phyloP scores from a whole-genome alignment of 306 rosid species.

The Cucumis melo region DNA sequence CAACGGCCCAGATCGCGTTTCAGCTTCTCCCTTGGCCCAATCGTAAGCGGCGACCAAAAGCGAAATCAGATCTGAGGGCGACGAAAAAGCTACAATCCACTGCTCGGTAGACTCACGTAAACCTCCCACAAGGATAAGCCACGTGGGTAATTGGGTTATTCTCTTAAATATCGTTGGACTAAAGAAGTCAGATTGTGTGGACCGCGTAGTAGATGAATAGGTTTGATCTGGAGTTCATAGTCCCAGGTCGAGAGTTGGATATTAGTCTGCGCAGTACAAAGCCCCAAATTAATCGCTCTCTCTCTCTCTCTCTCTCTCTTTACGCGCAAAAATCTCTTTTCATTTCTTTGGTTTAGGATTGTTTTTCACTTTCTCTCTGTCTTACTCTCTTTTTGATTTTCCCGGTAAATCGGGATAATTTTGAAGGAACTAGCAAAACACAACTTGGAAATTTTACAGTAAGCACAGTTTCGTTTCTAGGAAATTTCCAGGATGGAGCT shows the following conservation, averaged over 20 bases:
- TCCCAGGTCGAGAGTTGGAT: neutral
- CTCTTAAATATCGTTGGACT: neutral
- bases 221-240: neutral
- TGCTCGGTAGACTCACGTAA: neutral
- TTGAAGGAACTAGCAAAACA: neutral
- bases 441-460: neutral
- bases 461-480: neutral
- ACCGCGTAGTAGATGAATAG: neutral
- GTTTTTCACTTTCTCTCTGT: neutral
- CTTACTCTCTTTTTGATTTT: neutral
- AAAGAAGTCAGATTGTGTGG: neutral
- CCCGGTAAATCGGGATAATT: neutral
- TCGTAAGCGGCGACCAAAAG: conserved; percentile 7
- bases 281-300: neutral
- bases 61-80: conserved; percentile 2
- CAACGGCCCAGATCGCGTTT: neutral
- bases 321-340: neutral
- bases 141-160: neutral
- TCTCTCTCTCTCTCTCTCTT: neutral
- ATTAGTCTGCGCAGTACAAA: neutral
- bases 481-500: conserved; percentile 4
- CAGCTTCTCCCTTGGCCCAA: neutral
- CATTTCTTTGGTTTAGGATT: neutral
- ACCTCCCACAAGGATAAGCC: neutral
- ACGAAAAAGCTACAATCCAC: neutral